These are phyloP conservation scores for Trametes gibbosa DNA, from an alignment of 768 basidiomycete genomes.

Conservation along the genomic window DNA sequence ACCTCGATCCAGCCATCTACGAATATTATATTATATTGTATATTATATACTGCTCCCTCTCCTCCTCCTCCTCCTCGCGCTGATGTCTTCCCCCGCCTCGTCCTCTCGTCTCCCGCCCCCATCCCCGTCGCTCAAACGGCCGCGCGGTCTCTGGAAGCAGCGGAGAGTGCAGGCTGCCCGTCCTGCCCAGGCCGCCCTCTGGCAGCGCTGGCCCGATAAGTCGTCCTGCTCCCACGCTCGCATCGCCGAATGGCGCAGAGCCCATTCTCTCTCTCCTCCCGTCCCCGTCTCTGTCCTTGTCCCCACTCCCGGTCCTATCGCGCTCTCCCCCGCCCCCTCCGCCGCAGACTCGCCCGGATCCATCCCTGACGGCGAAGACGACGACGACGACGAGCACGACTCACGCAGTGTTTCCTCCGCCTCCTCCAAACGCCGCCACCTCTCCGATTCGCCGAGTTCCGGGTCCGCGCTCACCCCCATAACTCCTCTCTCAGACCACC, in stretches of 20 bases:
- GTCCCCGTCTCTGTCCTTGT: background rate
- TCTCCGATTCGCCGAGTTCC: slow-evolving; percentile 17
- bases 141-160: slow-evolving; percentile 30
- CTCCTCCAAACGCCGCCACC: slow-evolving; percentile 27
- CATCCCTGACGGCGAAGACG: slow-evolving; percentile 3
- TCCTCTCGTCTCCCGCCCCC: background rate
- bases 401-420: slow-evolving; percentile 20
- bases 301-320: background rate
- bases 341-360: background rate
- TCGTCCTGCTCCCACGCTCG: slow-evolving; percentile 17
- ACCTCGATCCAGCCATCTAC: too few species aligned
- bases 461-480: slow-evolving; percentile 2
- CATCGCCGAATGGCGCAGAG: slow-evolving; percentile 10
- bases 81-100: slow-evolving; percentile 1
- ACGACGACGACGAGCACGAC: slow-evolving; percentile 18
- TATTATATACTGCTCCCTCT: slow-evolving; percentile 2
- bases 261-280: slow-evolving; percentile 4
- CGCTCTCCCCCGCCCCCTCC: background rate
- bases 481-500: slow-evolving; percentile 2
- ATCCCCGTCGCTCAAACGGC: slow-evolving; percentile 22
- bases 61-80: slow-evolving; percentile 2
- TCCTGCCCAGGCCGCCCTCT: background rate
- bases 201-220: slow-evolving; percentile 10
- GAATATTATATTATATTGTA: too few species aligned
- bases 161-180: slow-evolving; percentile 14